phyloP scores from a whole-genome alignment of 768 basidiomycete species.

The Russula lepida region DNA sequence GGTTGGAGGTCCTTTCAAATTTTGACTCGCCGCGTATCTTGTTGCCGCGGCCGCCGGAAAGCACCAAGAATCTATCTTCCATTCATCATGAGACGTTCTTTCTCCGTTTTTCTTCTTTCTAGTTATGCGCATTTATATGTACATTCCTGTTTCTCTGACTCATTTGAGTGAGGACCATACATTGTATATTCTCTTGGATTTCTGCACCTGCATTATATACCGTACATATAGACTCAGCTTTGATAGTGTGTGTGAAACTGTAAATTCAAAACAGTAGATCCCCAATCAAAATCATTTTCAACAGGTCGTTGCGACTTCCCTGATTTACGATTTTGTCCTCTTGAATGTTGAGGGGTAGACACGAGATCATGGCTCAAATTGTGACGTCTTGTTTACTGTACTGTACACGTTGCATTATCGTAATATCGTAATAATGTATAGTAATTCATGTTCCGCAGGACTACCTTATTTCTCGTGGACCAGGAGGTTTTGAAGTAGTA shows the following conservation, averaged over 20 bases:
- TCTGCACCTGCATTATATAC: too few species aligned
- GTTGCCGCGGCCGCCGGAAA: neutral
- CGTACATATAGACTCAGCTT: neutral
- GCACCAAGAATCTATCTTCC: neutral
- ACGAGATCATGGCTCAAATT: neutral
- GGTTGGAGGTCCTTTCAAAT: neutral
- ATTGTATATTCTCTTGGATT: neutral
- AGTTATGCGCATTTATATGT: neutral
- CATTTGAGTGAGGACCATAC: neutral
- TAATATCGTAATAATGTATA: neutral
- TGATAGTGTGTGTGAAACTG: neutral
- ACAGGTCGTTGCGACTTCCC: neutral
- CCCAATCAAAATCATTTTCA: too few species aligned
- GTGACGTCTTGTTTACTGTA: neutral
- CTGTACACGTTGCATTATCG: neutral
- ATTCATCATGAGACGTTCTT: neutral
- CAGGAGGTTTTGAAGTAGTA: too few species aligned
- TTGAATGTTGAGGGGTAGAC: too few species aligned
- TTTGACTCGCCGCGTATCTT: neutral
- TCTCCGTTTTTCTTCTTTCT: too few species aligned
- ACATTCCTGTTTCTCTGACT: neutral
- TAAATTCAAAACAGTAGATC: neutral
- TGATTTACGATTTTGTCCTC: neutral
- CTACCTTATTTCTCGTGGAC: neutral
- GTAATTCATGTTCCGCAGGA: neutral